phyloP scores from a whole-genome alignment of 2,329 filamentous ascomycete genomes.

The Hypoxylon sp. region DNA sequence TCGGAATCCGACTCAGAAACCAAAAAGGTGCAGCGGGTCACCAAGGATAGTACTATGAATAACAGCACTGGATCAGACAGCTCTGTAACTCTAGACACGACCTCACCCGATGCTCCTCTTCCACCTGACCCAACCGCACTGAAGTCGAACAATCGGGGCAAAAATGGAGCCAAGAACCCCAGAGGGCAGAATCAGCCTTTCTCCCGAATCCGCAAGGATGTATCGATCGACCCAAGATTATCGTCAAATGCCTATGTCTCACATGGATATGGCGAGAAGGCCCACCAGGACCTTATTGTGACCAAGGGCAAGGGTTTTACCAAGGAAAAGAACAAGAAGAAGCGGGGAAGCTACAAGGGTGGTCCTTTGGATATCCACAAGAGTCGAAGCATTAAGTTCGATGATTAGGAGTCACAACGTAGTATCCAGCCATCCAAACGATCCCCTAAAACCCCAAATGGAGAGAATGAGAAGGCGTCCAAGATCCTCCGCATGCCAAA shows the following conservation, averaged over 20 bases:
- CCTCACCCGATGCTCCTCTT: slow-evolving; percentile 67
- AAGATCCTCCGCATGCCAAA: not conserved
- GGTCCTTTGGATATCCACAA: slow-evolving; percentile 87
- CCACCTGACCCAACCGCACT: slow-evolving; percentile 65
- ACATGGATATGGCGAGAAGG: slow-evolving; percentile 90
- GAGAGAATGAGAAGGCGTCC: slow-evolving; percentile 1
- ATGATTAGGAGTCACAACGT: slow-evolving; percentile 73
- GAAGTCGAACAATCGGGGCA: slow-evolving; percentile 60
- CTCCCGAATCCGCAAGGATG: slow-evolving; percentile 81
- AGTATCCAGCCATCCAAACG: not conserved
- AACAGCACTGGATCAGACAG: slow-evolving; percentile 58
- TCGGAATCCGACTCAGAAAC: slow-evolving; percentile 56
- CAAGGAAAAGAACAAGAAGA: slow-evolving; percentile 99
- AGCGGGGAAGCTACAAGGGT: slow-evolving; percentile 90
- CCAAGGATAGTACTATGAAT: slow-evolving; percentile 49
- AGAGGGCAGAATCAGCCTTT: slow-evolving; percentile 78
- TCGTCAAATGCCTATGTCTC: slow-evolving; percentile 84
- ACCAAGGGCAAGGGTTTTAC: slow-evolving; percentile 98
- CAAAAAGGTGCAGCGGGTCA: slow-evolving; percentile 47
- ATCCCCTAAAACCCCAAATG: not conserved
- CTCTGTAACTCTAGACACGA: slow-evolving; percentile 66
- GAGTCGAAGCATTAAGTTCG: slow-evolving; percentile 93
- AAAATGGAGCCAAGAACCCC: slow-evolving; percentile 54
- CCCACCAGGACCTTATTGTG: slow-evolving; percentile 88
- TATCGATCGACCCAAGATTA: slow-evolving; percentile 77